A percentile compares a stretch with the other conserved stretches of the same genome.
phyloP scores from a whole-genome alignment of 2,329 filamentous ascomycete species.

The Penicillium sumatraense region DNA sequence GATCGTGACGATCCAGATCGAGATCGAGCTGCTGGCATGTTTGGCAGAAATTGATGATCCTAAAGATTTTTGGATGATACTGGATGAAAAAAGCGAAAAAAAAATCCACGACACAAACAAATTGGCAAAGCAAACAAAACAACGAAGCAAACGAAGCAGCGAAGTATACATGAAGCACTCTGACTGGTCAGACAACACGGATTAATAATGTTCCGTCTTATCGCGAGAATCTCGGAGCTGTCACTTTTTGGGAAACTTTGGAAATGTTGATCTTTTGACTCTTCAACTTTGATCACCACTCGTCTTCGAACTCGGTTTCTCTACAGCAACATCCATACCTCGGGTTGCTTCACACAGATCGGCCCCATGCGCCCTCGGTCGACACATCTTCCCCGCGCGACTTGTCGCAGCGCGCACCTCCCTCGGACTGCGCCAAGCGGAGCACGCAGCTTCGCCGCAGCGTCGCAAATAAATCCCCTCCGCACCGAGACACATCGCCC shows the following conservation, averaged over 20 bases:
- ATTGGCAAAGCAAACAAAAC: no score
- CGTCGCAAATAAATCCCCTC: conserved; percentile 24
- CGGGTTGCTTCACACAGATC: neutral
- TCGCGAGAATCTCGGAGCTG: conserved; percentile 24
- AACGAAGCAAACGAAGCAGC: no score
- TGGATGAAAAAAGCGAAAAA: no score
- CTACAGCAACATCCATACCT: neutral
- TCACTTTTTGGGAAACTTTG: no score
- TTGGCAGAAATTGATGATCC: no score
- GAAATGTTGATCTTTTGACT: no score
- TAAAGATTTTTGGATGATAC: no score
- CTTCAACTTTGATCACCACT: neutral
- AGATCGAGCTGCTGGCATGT: no score
- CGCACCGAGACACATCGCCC: conserved; percentile 20
- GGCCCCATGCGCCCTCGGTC: conserved; percentile 34
- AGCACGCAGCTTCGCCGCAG: conserved; percentile 30
- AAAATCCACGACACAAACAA: no score
- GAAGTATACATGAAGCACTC: no score
- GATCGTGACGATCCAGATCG: no score
- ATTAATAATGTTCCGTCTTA: conserved; percentile 30
- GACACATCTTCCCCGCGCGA: conserved; percentile 26
- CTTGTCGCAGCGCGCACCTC: conserved; percentile 20
- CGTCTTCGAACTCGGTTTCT: neutral
- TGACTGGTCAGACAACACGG: no score
- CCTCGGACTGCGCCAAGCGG: conserved; percentile 22